These are phyloP conservation scores for Pleurotus tuber-regium DNA, from an alignment of 768 basidiomycete genomes.

Conservation along the genomic window DNA sequence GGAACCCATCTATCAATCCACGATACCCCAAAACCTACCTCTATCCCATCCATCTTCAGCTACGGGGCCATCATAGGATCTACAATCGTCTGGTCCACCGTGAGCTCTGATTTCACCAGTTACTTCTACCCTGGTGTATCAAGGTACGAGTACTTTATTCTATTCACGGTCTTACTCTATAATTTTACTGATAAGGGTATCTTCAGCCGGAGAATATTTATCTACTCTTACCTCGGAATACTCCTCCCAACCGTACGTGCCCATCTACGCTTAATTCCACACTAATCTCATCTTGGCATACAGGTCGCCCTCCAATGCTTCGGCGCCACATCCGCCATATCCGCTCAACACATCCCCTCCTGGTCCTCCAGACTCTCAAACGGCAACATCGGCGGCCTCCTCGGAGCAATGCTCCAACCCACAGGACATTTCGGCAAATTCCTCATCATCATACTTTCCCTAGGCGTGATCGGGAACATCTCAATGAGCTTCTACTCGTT, in stretches of 20 bases:
- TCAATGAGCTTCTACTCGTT: conserved; percentile 11
- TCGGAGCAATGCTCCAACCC: conserved; percentile 72
- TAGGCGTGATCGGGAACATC: conserved; percentile 45
- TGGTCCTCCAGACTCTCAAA: conserved; percentile 60
- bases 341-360: conserved; percentile 50
- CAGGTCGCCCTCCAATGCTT: conserved; percentile 42
- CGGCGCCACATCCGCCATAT: conserved; percentile 67
- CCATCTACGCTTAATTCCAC: neutral
- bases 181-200: neutral
- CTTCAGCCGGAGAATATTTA: conserved; percentile 59
- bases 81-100: conserved; percentile 56
- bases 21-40: conserved; percentile 43
- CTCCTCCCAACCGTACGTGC: conserved; percentile 50
- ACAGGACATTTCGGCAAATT: conserved; percentile 70
- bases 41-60: conserved; percentile 50
- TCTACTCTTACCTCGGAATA: conserved; percentile 69
- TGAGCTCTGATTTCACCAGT: conserved; percentile 73
- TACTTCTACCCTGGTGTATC: conserved; percentile 62
- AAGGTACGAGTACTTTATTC: conserved; percentile 44
- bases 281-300: neutral
- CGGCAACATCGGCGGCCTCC: conserved; percentile 62
- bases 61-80: conserved; percentile 52
- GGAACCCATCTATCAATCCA: conserved; percentile 62
- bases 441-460: conserved; percentile 67
- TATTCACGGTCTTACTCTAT: neutral